phyloP scores from a whole-genome alignment of 495 filamentous ascomycete species.

The Neurospora sp. region DNA sequence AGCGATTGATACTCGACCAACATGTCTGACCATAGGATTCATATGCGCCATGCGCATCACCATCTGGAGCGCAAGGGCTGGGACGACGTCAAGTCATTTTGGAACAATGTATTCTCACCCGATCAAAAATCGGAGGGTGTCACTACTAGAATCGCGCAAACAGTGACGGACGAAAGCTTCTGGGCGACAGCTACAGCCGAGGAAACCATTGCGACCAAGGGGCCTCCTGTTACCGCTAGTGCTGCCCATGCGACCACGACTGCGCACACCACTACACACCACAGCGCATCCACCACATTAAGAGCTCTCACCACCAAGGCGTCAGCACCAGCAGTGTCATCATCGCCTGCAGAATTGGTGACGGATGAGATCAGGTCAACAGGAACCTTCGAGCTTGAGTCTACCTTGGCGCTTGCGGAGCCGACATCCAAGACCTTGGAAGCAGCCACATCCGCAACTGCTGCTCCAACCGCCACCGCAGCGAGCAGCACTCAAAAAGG shows the following conservation, averaged over 20 bases:
- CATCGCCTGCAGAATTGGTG: background rate
- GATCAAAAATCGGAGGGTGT: background rate
- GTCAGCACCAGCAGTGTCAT: background rate
- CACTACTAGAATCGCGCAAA: background rate
- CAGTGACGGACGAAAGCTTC: background rate
- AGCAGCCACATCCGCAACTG: constrained; percentile 1
- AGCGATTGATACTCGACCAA: background rate
- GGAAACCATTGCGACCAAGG: background rate
- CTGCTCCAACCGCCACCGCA: constrained; percentile 13
- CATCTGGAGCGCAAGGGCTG: background rate
- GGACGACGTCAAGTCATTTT: background rate
- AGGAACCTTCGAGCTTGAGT: background rate
- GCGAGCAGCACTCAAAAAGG: constrained; percentile 17
- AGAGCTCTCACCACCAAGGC: background rate
- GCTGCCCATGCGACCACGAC: background rate
- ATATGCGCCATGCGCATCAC: background rate
- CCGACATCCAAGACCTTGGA: constrained; percentile 9
- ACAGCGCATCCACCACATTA: background rate
- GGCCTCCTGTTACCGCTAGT: background rate
- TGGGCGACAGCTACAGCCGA: background rate
- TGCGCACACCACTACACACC: background rate
- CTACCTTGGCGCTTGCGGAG: constrained; percentile 8
- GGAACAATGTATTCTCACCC: background rate
- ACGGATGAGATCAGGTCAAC: background rate
- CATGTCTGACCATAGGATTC: background rate